phyloP scores from a whole-genome alignment of 768 basidiomycete species.

The Auriscalpium microsporum region DNA sequence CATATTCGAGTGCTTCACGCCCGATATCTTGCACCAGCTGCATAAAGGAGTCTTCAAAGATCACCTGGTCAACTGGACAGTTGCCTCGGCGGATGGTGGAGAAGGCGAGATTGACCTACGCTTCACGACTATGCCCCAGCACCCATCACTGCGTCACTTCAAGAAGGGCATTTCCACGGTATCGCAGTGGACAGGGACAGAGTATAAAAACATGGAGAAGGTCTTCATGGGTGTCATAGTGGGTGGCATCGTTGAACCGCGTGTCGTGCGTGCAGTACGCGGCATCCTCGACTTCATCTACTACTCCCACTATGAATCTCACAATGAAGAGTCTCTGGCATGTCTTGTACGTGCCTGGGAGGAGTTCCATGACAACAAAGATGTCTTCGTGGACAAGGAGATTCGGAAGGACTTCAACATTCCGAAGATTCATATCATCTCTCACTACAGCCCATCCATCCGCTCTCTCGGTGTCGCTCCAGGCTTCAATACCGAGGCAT shows the following conservation, averaged over 20 bases:
- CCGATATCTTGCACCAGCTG: conserved; percentile 38
- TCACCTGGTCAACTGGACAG: conserved; percentile 27
- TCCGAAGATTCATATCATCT: conserved; percentile 32
- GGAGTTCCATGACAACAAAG: conserved; percentile 32
- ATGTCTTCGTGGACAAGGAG: conserved; percentile 26
- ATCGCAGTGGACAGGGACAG: conserved; percentile 36
- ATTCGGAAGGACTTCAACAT: conserved; percentile 32
- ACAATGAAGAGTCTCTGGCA: conserved; percentile 23
- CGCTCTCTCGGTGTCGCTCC: conserved; percentile 26
- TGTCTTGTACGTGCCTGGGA: conserved; percentile 20
- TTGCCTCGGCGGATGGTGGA: not conserved
- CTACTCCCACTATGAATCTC: conserved; percentile 26
- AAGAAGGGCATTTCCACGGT: conserved; percentile 33
- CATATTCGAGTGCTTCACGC: conserved; percentile 31
- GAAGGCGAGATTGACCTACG: conserved; percentile 30
- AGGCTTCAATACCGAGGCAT: conserved; percentile 32
- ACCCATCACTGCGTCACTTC: conserved; percentile 31
- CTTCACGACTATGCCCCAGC: conserved; percentile 23
- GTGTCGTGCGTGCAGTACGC: not conserved
- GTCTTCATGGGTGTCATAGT: conserved; percentile 6
- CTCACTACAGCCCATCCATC: conserved; percentile 29
- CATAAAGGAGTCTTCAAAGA: conserved; percentile 41
- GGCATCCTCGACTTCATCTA: conserved; percentile 30
- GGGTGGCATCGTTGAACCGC: not conserved
- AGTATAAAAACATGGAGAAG: conserved; percentile 29